Evolutionary conservation across 148 eudicot genomes (phyloP).

Genomic region (Rhododendron kiyosumense): DNA sequence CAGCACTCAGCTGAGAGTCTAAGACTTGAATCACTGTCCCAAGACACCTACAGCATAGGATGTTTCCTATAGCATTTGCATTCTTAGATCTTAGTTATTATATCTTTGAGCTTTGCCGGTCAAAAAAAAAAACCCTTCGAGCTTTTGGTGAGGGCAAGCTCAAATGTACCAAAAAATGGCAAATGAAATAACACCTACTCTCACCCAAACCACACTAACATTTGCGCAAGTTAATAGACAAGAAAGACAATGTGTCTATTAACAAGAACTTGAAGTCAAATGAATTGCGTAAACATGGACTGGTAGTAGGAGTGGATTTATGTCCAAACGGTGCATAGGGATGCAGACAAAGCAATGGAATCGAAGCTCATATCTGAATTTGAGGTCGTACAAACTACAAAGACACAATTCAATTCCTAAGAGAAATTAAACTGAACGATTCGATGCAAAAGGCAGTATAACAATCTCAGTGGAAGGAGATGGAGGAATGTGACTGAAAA

Average conservation of each 20-base stretch:
- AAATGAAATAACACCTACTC: background rate
- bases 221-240: background rate
- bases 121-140: too few species aligned
- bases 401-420: background rate
- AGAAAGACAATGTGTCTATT: background rate
- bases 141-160: background rate
- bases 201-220: background rate
- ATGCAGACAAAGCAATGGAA: conserved; percentile 10
- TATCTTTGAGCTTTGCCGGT: background rate
- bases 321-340: background rate
- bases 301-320: background rate
- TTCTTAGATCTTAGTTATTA: background rate
- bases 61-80: background rate
- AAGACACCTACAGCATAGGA: background rate
- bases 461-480: background rate
- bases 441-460: background rate
- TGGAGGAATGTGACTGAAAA: background rate
- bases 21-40: background rate
- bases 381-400: background rate
- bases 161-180: background rate
- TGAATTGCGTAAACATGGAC: conserved; percentile 1
- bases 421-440: background rate
- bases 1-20: background rate
- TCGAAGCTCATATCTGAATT: background rate
- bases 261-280: background rate